Conservation (phyloP, 2,329 filamentous ascomycete genomes). For the Mollisia scopiformis region DNA sequence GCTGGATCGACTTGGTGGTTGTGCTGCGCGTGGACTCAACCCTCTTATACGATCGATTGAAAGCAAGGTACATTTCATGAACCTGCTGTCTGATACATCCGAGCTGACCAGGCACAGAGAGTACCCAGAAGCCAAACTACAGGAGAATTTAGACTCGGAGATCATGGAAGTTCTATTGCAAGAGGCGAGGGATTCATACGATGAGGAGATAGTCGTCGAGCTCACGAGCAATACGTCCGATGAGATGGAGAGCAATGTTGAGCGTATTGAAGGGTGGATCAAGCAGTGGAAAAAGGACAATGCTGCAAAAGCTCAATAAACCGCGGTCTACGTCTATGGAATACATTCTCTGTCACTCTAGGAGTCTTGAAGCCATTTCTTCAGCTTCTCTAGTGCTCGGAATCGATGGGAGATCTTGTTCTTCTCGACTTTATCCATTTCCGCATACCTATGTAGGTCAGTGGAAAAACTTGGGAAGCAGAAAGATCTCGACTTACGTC, state of each 20-base stretch:
- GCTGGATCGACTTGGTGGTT: slow-evolving; percentile 94
- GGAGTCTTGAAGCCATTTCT: slow-evolving; percentile 66
- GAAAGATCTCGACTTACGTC: slow-evolving; percentile 51
- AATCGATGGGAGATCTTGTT: slow-evolving; percentile 92
- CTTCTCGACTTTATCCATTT: slow-evolving; percentile 89
- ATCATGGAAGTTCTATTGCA: slow-evolving; percentile 95
- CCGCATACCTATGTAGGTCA: slow-evolving; percentile 70
- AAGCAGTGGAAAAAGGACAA: slow-evolving; percentile 79
- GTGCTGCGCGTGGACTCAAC: slow-evolving; percentile 83
- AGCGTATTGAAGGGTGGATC: slow-evolving; percentile 81
- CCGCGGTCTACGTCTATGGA: slow-evolving; percentile 12
- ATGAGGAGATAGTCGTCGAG: slow-evolving; percentile 86
- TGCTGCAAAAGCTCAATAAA: slow-evolving; percentile 30
- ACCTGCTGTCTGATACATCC: not conserved
- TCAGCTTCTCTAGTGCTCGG: slow-evolving; percentile 85
- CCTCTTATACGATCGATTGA: slow-evolving; percentile 82
- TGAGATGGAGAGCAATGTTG: slow-evolving; percentile 87
- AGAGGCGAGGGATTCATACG: slow-evolving; percentile 86
- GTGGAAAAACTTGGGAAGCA: not conserved
- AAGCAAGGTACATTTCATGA: slow-evolving; percentile 57
- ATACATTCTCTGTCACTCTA: slow-evolving; percentile 12
- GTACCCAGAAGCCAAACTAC: slow-evolving; percentile 84
- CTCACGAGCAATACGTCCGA: slow-evolving; percentile 79
- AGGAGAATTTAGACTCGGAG: slow-evolving; percentile 95
- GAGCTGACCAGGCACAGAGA: slow-evolving; percentile 52